These are phyloP conservation scores for Paramecium bursaria DNA, from an alignment of 73 alveolate genomes.

Conservation along the genomic window DNA sequence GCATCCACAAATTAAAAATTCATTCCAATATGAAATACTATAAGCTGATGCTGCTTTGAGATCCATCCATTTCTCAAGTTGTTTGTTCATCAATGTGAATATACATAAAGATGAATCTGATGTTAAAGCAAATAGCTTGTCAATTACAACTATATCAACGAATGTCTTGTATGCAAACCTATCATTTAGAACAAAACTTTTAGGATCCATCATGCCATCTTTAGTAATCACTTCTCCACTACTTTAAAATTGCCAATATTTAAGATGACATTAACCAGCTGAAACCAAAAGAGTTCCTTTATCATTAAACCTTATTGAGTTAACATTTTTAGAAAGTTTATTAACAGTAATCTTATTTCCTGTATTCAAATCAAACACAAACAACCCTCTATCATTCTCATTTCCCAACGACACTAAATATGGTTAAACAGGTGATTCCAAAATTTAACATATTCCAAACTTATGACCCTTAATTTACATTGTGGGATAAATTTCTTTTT, in stretches of 20 bases:
- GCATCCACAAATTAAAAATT: conserved; percentile 91
- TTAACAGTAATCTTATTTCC: conserved; percentile 79
- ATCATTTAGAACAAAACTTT: conserved; percentile 73
- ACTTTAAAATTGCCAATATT: conserved; percentile 82
- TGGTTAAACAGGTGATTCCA: conserved; percentile 85
- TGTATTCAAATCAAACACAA: conserved; percentile 84
- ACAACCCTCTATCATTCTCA: conserved; percentile 91
- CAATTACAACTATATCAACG: conserved; percentile 76
- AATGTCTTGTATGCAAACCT: conserved; percentile 73
- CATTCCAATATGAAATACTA: conserved; percentile 74
- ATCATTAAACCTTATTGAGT: conserved; percentile 74
- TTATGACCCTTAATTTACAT: conserved; percentile 86
- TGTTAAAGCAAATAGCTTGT: conserved; percentile 82
- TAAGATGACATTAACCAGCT: conserved; percentile 83
- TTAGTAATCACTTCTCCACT: conserved; percentile 74
- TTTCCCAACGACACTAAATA: conserved; percentile 94
- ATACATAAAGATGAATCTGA: conserved; percentile 88
- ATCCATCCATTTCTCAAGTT: conserved; percentile 94
- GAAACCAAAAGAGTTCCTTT: conserved; percentile 82
- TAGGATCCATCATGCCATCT: conserved; percentile 77
- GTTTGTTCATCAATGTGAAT: conserved; percentile 78
- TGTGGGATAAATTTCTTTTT: conserved; percentile 11
- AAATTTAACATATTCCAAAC: conserved; percentile 88
- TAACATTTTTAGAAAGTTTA: conserved; percentile 77
- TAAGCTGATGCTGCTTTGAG: conserved; percentile 87